A percentile compares a stretch with the other conserved stretches of the same genome.
These are phyloP conservation scores for Colletotrichum karsti DNA, from an alignment of 2,329 filamentous ascomycete species.

Conservation along the genomic window DNA sequence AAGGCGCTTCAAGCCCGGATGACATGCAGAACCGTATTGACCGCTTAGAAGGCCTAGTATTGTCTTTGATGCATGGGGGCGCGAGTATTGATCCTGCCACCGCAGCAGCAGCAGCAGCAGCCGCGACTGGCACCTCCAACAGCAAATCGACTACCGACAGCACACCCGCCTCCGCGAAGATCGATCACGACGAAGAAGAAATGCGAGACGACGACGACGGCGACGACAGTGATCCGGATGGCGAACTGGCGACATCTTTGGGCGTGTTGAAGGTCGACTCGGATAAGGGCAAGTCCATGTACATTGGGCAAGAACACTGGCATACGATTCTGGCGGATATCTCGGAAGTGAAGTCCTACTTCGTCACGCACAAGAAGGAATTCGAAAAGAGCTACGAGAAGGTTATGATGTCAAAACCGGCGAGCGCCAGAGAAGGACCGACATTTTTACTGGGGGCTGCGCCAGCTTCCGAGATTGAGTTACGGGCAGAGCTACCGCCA, in stretches of 20 bases:
- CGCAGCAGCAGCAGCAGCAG: constrained; percentile 40
- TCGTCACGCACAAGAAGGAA: constrained; percentile 85
- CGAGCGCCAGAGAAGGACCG: constrained; percentile 69
- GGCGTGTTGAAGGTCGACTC: constrained; percentile 84
- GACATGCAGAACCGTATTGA: constrained; percentile 99
- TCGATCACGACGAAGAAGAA: constrained; percentile 65
- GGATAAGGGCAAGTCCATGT: constrained; percentile 81
- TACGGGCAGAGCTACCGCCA: constrained; percentile 81
- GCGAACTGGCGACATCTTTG: constrained; percentile 74
- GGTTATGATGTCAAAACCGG: constrained; percentile 74
- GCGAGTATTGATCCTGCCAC: constrained; percentile 55
- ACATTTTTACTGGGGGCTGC: constrained; percentile 82
- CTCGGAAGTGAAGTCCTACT: constrained; percentile 93
- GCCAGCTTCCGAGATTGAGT: constrained; percentile 76
- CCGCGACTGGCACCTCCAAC: constrained; percentile 32
- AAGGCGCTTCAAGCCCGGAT: constrained; percentile 73
- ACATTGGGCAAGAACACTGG: constrained; percentile 87
- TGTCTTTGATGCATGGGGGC: constrained; percentile 94
- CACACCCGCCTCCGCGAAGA: constrained; percentile 49
- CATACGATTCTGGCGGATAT: constrained; percentile 83
- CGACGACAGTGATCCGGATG: constrained; percentile 76
- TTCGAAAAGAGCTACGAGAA: constrained; percentile 83
- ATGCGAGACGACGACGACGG: constrained; percentile 61
- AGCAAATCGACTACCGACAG: constrained; percentile 49
- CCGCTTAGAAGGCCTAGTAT: constrained; percentile 87